phyloP scores from a whole-genome alignment of 2,329 filamentous ascomycete species.

The Talaromyces sp. region DNA sequence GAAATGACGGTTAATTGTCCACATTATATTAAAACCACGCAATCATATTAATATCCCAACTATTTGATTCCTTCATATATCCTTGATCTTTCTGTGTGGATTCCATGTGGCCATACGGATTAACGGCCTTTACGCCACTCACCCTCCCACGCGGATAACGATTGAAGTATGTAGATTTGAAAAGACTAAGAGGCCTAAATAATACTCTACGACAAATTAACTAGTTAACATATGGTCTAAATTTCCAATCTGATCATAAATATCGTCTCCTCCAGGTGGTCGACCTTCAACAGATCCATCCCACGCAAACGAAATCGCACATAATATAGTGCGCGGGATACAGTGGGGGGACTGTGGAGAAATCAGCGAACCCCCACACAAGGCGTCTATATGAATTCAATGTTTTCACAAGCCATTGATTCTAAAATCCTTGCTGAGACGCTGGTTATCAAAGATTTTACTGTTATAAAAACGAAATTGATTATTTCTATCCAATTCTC shows the following conservation, averaged over 20 bases:
- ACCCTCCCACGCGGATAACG: neutral
- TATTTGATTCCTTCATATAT: neutral
- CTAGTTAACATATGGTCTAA: neutral
- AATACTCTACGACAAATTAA: too few species aligned
- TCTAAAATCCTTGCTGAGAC: neutral
- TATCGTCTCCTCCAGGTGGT: neutral
- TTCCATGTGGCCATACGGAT: neutral
- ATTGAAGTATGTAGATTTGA: neutral
- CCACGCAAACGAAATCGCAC: neutral
- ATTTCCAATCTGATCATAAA: neutral
- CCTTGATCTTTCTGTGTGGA: neutral
- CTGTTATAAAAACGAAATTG: neutral
- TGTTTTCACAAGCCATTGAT: neutral
- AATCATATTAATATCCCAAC: neutral
- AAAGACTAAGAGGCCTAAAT: neutral
- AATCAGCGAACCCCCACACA: neutral
- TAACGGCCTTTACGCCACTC: too few species aligned
- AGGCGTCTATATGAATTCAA: neutral
- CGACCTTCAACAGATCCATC: neutral
- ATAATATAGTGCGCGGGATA: neutral
- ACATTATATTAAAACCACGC: neutral
- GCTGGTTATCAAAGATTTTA: neutral
- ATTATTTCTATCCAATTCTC: neutral
- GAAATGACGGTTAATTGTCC: neutral
- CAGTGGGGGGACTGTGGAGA: neutral